Evolutionary conservation across 176 grass and related monocot species (phyloP).

Genomic region (Oryza nivara): DNA sequence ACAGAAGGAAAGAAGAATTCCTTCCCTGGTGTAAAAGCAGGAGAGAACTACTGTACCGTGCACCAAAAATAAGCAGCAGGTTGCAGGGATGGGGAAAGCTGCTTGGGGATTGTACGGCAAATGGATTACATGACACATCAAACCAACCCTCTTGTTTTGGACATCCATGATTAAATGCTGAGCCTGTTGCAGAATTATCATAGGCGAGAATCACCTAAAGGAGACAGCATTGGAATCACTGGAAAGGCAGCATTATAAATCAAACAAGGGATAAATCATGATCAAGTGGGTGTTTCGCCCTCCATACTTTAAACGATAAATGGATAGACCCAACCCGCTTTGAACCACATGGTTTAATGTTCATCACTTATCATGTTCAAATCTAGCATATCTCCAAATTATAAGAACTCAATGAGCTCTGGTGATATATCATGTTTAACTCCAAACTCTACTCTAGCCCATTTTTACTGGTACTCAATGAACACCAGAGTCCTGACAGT

Average conservation of each 20-base stretch:
- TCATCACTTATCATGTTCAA: background rate
- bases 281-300: background rate
- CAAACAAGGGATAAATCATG: background rate
- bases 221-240: constrained; percentile 4
- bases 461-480: background rate
- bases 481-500: background rate
- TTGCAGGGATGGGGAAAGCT: constrained; percentile 39
- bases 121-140: constrained; percentile 15
- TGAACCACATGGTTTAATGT: background rate
- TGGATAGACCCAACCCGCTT: background rate
- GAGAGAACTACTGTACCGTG: constrained; percentile 10
- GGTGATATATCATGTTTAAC: too few species aligned
- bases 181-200: constrained; percentile 19
- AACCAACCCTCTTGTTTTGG: constrained; percentile 18
- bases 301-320: background rate
- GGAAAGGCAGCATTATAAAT: background rate
- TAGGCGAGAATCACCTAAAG: constrained; percentile 18
- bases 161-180: constrained; percentile 25
- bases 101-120: background rate
- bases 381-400: background rate
- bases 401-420: background rate
- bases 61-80: constrained; percentile 26
- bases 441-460: background rate
- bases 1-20: constrained; percentile 20
- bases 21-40: constrained; percentile 12